Evolutionary conservation across 1,284 basidiomycete genomes (phyloP).

Genomic region (Papiliotrema nemorosa): DNA sequence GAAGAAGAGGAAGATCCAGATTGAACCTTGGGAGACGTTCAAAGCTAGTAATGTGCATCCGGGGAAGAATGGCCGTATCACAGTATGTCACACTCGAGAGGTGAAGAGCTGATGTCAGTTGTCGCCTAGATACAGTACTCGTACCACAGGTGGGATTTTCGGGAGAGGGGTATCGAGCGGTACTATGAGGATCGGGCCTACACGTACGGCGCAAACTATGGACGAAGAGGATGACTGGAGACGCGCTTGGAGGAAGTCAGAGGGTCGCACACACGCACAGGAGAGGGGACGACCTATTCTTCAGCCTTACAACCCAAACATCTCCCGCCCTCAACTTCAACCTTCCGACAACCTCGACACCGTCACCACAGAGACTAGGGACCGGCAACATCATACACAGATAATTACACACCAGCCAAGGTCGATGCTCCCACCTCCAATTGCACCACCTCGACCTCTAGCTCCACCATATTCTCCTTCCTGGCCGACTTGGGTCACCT

Average conservation of each 20-base stretch:
- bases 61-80: not conserved
- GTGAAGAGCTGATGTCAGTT: not conserved
- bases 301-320: no score
- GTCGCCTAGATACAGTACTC: not conserved
- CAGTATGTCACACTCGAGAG: not conserved
- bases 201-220: no score
- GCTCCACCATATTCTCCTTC: not conserved
- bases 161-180: not conserved
- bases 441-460: not conserved
- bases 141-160: not conserved
- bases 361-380: no score
- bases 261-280: not conserved
- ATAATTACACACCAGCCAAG: no score
- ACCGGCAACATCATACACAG: no score
- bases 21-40: not conserved
- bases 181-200: not conserved
- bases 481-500: not conserved
- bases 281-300: not conserved
- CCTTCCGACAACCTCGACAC: no score
- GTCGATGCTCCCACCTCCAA: not conserved
- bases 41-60: not conserved
- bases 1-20: not conserved
- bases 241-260: not conserved
- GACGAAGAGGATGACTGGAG: not conserved
- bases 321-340: no score